Base-by-base conservation (phyloP, 2,329 filamentous ascomycete genomes). In the Talaromyces sp. region DNA sequence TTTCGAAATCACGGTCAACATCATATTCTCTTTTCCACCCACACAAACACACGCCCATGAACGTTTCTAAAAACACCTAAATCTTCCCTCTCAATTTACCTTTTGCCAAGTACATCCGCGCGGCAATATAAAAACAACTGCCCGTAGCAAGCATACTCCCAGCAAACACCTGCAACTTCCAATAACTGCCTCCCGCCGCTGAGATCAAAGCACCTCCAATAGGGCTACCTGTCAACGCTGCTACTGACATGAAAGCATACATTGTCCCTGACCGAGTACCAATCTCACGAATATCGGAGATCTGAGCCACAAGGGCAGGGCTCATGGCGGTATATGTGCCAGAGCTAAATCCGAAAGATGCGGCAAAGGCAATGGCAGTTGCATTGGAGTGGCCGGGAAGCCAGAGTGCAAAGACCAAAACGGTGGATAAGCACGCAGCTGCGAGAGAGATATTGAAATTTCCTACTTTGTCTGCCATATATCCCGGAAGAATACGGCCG, bases 281-380 rank as follows among this genome's bases (percentile, higher is more conserved):
- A 19, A 64, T 66, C 10, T 71, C 65, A 25, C 67, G 63, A 3
- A 63, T 65, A 19, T 60, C 53, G 17, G 65, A 72, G 0, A 73
- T 56, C 80, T 90, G 86, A 2, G 85, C 85, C 33, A 90, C 76
- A 15, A 88, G 74, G 0, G 86, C 80, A 0, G 87, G 84, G 0
- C 77, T 76, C 40, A 89, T 73, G 1, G 82, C 81, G 41, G 88
- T 81, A 65, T 85, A 87, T 4, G 82, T 82, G 13, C 87, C 87
- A 0, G 83, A 85, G 9, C 80, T 80, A 67, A 89, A 88, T 10
- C 87, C 88, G 63, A 87, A 89, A 6, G 88, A 70, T 21, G 80
- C 75, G 11, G 81, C 78, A 67, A 88, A 89, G 39, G 84, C 77
- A 45, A 89, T 77, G 60, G 86, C 81, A 3, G 81, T 77, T 0